Conservation (phyloP, 345 rosid genomes). For the Cardiospermum halicacabum region DNA sequence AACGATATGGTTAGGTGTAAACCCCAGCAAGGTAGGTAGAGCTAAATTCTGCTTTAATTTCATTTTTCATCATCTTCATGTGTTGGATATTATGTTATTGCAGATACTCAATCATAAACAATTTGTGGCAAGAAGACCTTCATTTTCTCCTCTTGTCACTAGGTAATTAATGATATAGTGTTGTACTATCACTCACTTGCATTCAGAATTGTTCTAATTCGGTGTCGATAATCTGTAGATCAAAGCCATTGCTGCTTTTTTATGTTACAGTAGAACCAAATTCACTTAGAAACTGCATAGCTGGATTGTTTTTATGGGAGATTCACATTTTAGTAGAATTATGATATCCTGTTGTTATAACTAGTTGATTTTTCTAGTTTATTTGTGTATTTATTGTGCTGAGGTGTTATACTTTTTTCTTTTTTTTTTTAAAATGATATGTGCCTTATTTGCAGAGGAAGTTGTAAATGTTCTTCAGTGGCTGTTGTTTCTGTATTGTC, state of each 20-base stretch:
- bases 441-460: slow-evolving; percentile 46
- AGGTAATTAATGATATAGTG: no score
- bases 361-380: background rate
- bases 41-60: no score
- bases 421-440: background rate
- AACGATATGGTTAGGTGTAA: slow-evolving; percentile 25
- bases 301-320: background rate
- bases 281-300: background rate
- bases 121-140: slow-evolving; percentile 11
- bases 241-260: background rate
- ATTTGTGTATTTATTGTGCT: background rate
- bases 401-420: no score
- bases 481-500: slow-evolving; percentile 39
- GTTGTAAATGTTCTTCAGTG: slow-evolving; percentile 13
- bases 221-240: no score
- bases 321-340: background rate
- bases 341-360: background rate
- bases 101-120: slow-evolving; percentile 39
- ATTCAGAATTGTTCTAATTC: no score
- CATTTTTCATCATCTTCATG: no score
- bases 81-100: slow-evolving; percentile 3
- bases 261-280: background rate
- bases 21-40: slow-evolving; percentile 25
- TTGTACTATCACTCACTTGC: no score
- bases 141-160: slow-evolving; percentile 26